A percentile compares a stretch with the other conserved stretches of the same genome.
phyloP scores from a whole-genome alignment of 345 rosid species.

The Physaria fendleri region DNA sequence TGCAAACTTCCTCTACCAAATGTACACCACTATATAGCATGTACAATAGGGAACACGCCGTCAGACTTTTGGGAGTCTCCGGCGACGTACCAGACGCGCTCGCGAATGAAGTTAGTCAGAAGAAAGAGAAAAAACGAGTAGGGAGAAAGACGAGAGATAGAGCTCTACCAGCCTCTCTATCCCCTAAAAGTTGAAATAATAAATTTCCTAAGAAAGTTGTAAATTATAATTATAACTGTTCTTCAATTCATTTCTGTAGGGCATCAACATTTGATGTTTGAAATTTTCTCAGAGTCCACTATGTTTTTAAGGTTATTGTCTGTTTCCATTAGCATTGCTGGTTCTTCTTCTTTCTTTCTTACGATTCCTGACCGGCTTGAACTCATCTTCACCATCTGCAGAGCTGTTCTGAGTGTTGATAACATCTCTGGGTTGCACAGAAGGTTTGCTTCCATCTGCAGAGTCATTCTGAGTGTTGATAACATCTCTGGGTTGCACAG shows the following conservation, averaged over 20 bases:
- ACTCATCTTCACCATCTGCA: neutral
- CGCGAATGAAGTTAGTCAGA: too few species aligned
- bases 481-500: constrained; percentile 14
- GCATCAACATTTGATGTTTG: constrained; percentile 8
- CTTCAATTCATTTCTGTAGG: neutral
- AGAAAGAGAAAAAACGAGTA: too few species aligned
- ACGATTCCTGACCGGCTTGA: neutral
- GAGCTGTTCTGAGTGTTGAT: constrained; percentile 14
- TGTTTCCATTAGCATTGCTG: neutral
- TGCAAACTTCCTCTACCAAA: too few species aligned
- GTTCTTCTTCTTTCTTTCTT: constrained; percentile 4
- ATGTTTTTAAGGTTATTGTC: neutral
- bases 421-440: constrained; percentile 14
- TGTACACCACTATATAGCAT: too few species aligned
- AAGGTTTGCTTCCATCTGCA: neutral
- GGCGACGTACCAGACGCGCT: too few species aligned
- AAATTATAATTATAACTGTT: neutral
- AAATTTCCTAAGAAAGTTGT: constrained; percentile 4
- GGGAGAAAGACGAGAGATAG: too few species aligned
- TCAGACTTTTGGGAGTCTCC: too few species aligned
- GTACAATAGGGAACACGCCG: too few species aligned
- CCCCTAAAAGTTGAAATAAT: too few species aligned
- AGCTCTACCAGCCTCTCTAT: too few species aligned
- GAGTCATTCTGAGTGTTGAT: constrained; percentile 14
- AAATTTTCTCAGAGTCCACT: constrained; percentile 11